These are phyloP conservation scores for Russula virescens DNA, from an alignment of 768 basidiomycete species.

Conservation along the genomic window DNA sequence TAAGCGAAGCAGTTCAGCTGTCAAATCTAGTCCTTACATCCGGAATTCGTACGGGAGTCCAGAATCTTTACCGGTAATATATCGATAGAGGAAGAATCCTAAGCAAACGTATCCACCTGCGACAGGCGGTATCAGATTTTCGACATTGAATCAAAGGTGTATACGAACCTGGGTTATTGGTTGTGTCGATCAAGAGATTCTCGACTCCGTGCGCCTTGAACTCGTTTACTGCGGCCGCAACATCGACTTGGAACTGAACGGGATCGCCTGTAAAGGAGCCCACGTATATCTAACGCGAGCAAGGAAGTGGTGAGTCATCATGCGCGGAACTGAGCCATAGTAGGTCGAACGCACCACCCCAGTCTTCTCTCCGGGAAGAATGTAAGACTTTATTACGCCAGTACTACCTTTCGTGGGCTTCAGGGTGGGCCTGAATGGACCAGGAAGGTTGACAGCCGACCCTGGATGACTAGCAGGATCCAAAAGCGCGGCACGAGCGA, in stretches of 20 bases:
- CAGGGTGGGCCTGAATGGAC: constrained; percentile 42
- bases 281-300: constrained; percentile 45
- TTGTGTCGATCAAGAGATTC: constrained; percentile 50
- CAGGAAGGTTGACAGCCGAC: constrained; percentile 42
- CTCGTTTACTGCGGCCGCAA: constrained; percentile 38
- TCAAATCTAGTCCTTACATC: neutral
- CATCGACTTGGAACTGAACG: constrained; percentile 46
- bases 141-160: too few relatives aligned
- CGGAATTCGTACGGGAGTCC: constrained; percentile 43
- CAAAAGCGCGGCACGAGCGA: constrained; percentile 27
- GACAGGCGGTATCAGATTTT: neutral
- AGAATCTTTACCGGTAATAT: constrained; percentile 44
- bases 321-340: neutral
- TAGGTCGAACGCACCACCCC: constrained; percentile 44
- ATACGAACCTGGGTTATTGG: constrained; percentile 52
- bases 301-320: neutral
- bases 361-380: constrained; percentile 50
- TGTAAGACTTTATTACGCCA: constrained; percentile 51
- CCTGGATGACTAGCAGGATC: constrained; percentile 8
- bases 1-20: constrained; percentile 24
- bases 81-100: constrained; percentile 54
- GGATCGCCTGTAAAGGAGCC: constrained; percentile 53
- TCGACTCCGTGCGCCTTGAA: constrained; percentile 47
- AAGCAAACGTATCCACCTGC: constrained; percentile 55
- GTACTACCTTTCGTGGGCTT: constrained; percentile 41